Conservation (phyloP, 805 yeast species). For the Ogataea philodendri region DNA sequence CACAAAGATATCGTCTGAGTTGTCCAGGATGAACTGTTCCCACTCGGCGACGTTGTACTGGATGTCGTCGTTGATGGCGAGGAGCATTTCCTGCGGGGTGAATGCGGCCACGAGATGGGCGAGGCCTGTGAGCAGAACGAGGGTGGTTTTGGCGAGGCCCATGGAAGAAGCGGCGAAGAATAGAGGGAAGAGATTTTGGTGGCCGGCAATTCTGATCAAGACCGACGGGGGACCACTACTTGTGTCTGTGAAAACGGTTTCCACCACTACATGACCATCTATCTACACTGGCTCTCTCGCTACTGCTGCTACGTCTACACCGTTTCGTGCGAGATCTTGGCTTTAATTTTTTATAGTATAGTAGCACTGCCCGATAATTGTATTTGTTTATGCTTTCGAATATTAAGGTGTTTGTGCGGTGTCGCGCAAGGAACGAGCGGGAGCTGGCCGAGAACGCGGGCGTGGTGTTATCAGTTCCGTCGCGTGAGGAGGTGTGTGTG, state of each 20-base stretch:
- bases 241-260: too few species aligned
- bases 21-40: slow-evolving; percentile 10
- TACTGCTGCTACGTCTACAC: too few species aligned
- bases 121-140: slow-evolving; percentile 1
- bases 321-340: too few species aligned
- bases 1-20: slow-evolving; percentile 8
- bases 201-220: too few species aligned
- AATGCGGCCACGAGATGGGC: slow-evolving; percentile 5
- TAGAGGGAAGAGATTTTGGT: too few species aligned
- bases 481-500: slow-evolving; percentile 48
- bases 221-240: too few species aligned
- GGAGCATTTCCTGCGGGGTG: slow-evolving; percentile 9
- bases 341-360: too few species aligned
- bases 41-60: slow-evolving; percentile 15
- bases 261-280: too few species aligned
- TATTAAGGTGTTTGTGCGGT: slow-evolving; percentile 62
- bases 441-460: slow-evolving; percentile 58
- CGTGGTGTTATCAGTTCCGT: slow-evolving; percentile 54
- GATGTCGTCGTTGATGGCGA: slow-evolving; percentile 15
- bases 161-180: not conserved
- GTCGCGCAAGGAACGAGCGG: slow-evolving; percentile 58
- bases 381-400: slow-evolving; percentile 29
- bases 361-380: slow-evolving; percentile 9
- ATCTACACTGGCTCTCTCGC: too few species aligned
- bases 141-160: not conserved